Percentiles rank a stretch among this genome's conserved stretches.
Conservation (phyloP, 2,329 filamentous ascomycete species). For the Fusarium sp. region DNA sequence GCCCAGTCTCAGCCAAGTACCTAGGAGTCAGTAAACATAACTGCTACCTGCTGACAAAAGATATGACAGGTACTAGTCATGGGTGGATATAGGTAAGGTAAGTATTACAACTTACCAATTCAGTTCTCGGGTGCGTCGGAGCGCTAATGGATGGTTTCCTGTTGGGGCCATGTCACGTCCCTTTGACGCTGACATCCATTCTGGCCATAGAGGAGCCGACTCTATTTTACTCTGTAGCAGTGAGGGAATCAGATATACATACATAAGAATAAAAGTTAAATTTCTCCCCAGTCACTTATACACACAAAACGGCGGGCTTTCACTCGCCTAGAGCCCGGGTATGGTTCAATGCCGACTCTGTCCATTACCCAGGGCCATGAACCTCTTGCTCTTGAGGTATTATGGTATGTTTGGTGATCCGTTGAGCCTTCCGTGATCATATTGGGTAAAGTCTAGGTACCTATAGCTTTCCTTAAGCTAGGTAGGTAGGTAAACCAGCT, state of each 20-base stretch:
- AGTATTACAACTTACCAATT: background rate
- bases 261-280: background rate
- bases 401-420: background rate
- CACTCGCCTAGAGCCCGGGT: background rate
- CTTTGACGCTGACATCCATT: background rate
- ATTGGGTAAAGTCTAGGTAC: background rate
- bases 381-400: background rate
- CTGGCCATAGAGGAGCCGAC: background rate
- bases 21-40: background rate
- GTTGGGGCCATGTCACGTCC: background rate
- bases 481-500: conserved; percentile 1
- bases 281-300: background rate
- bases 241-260: background rate
- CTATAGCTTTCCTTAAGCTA: conserved; percentile 20
- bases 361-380: background rate
- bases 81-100: background rate
- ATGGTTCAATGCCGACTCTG: background rate
- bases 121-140: background rate
- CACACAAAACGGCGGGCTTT: background rate
- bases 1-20: background rate
- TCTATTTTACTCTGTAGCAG: background rate
- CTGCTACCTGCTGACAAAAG: background rate
- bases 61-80: background rate
- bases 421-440: background rate
- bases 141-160: background rate